Percentiles rank a stretch among this genome's conserved stretches.
Conservation (phyloP, 2,329 filamentous ascomycete genomes). For the Cyanodermella asteris region DNA sequence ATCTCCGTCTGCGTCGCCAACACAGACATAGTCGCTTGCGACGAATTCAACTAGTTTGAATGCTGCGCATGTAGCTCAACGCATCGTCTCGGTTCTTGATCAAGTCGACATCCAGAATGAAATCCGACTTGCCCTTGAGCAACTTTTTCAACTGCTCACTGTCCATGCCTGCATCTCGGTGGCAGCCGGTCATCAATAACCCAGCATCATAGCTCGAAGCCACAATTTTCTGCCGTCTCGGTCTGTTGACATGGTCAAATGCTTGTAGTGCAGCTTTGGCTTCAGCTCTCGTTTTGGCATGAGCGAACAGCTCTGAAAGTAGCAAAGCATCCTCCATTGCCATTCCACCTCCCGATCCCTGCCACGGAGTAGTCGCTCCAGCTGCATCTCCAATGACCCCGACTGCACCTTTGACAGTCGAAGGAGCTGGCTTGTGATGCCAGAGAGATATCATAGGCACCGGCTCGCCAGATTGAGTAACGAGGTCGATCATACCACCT, state of each 20-base stretch:
- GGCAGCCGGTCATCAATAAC: constrained; percentile 11
- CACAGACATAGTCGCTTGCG: too few species aligned
- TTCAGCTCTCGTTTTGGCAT: constrained; percentile 14
- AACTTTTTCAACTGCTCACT: too few species aligned
- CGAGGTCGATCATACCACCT: too few species aligned
- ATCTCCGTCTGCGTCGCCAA: too few species aligned
- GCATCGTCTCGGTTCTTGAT: too few species aligned
- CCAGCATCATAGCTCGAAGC: constrained; percentile 26
- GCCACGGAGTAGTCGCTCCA: constrained; percentile 17
- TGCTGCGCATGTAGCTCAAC: too few species aligned
- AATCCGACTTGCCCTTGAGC: too few species aligned
- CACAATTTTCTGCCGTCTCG: constrained; percentile 28
- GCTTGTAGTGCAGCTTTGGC: constrained; percentile 26
- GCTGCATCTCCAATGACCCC: constrained; percentile 18
- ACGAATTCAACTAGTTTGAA: too few species aligned
- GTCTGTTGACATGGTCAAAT: constrained; percentile 28
- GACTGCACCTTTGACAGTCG: constrained; percentile 12
- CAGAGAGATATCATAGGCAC: too few species aligned
- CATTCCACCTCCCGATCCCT: constrained; percentile 18
- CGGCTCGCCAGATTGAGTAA: too few species aligned
- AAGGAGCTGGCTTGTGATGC: constrained; percentile 13
- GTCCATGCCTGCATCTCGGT: too few species aligned
- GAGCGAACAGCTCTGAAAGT: constrained; percentile 23
- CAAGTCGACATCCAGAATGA: too few species aligned
- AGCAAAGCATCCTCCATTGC: constrained; percentile 19